A percentile compares a stretch with the other conserved stretches of the same genome.
Evolutionary conservation across 805 yeast genomes (phyloP).

Genomic region (Pichia eremophila): DNA sequence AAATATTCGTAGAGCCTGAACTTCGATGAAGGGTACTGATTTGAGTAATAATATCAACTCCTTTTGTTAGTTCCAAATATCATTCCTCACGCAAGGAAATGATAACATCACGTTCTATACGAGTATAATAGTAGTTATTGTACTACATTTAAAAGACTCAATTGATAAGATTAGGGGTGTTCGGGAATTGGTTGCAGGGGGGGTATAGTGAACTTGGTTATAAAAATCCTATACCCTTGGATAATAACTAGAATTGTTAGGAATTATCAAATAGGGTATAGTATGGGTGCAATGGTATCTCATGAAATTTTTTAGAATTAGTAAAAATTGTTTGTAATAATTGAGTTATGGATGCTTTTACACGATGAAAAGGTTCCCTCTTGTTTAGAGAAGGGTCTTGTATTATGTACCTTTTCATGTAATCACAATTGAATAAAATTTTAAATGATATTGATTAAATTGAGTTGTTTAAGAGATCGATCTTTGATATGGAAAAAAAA

Average conservation of each 20-base stretch:
- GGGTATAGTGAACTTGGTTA: neutral
- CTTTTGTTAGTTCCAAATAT: neutral
- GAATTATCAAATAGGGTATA: neutral
- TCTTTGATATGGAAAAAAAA: no score
- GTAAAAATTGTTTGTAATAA: no score
- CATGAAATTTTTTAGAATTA: no score
- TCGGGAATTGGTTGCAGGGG: neutral
- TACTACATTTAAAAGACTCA: no score
- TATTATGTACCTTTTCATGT: slow-evolving; percentile 3
- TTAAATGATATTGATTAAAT: neutral
- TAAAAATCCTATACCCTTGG: slow-evolving; percentile 6
- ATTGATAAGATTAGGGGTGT: no score
- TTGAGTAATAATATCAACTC: neutral
- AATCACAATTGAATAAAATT: neutral
- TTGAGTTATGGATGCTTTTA: neutral
- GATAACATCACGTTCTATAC: slow-evolving; percentile 4
- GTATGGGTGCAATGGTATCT: slow-evolving; percentile 6
- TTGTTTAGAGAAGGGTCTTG: slow-evolving; percentile 1
- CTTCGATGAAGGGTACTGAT: slow-evolving; percentile 4
- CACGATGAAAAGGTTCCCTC: slow-evolving; percentile 4
- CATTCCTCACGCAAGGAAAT: neutral
- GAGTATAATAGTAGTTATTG: neutral
- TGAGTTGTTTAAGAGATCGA: no score
- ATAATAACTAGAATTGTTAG: neutral
- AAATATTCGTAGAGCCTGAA: slow-evolving; percentile 6